Percentiles rank a stretch among this genome's conserved stretches.
phyloP scores from a whole-genome alignment of 2,329 filamentous ascomycete species.

The Xylariaceae sp. region DNA sequence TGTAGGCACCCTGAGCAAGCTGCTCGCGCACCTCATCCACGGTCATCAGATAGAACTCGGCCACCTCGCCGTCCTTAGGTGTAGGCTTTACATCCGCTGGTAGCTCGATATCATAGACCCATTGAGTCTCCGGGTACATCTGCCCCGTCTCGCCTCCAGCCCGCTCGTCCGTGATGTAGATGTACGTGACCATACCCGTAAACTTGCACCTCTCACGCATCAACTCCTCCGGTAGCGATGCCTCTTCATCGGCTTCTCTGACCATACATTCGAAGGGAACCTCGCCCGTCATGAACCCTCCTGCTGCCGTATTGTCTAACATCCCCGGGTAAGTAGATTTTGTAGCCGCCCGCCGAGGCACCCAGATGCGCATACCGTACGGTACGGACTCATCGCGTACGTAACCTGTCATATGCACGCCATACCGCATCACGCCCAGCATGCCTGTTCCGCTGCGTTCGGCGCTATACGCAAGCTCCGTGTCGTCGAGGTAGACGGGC shows the following conservation, averaged over 20 bases:
- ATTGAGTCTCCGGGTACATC: slow-evolving; percentile 87
- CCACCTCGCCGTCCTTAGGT: slow-evolving; percentile 86
- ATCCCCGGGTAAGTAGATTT: slow-evolving; percentile 91
- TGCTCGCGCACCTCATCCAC: slow-evolving; percentile 71
- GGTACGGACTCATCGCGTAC: slow-evolving; percentile 43
- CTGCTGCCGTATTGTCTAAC: slow-evolving; percentile 90
- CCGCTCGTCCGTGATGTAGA: slow-evolving; percentile 70
- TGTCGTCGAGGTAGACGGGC: slow-evolving; percentile 67
- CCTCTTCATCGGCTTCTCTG: slow-evolving; percentile 86
- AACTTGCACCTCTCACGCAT: slow-evolving; percentile 58
- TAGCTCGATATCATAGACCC: slow-evolving; percentile 84
- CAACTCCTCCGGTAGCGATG: slow-evolving; percentile 66
- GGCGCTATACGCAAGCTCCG: slow-evolving; percentile 65
- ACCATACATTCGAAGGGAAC: slow-evolving; percentile 76
- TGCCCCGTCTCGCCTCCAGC: slow-evolving; percentile 77
- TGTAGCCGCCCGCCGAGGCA: slow-evolving; percentile 67
- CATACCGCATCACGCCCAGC: slow-evolving; percentile 73
- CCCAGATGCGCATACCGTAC: slow-evolving; percentile 73
- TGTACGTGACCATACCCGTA: slow-evolving; percentile 75
- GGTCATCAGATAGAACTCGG: slow-evolving; percentile 73
- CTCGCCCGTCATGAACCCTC: slow-evolving; percentile 77
- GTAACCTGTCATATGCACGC: slow-evolving; percentile 77
- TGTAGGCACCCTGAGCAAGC: slow-evolving; percentile 72
- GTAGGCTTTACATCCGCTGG: slow-evolving; percentile 62
- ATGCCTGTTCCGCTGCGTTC: slow-evolving; percentile 72